These are phyloP conservation scores for Arxiozyma bovina DNA, from an alignment of 1,139 yeast species.

Conservation along the genomic window DNA sequence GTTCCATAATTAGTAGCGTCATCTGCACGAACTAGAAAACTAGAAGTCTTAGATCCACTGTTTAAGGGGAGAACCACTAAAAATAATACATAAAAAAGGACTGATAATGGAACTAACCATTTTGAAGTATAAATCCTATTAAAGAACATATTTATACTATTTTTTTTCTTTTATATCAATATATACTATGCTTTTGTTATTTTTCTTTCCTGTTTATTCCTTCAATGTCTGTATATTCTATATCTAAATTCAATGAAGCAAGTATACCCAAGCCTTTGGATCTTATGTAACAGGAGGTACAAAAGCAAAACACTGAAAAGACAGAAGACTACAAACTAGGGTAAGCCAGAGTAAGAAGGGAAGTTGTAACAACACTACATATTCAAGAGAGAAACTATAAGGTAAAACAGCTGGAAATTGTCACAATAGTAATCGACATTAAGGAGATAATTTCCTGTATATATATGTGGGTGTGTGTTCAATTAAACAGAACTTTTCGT, in stretches of 20 bases:
- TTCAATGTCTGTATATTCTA: not conserved
- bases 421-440: too few species aligned
- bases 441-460: not conserved
- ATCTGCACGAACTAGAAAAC: conserved; percentile 30
- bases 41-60: conserved; percentile 18
- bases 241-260: too few species aligned
- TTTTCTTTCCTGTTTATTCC: not conserved
- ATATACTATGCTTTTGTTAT: not conserved
- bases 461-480: not conserved
- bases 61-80: conserved; percentile 52
- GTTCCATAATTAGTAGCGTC: conserved; percentile 60
- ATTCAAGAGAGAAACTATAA: not conserved
- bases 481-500: not conserved
- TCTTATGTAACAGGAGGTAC: too few species aligned
- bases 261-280: not conserved
- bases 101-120: conserved; percentile 44
- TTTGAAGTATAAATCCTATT: conserved; percentile 33
- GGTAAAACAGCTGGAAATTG: not conserved
- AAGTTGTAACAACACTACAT: too few species aligned
- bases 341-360: too few species aligned
- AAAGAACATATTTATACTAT: conserved; percentile 10
- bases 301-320: too few species aligned
- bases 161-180: not conserved
- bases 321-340: too few species aligned
- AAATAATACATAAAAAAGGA: conserved; percentile 48